Conservation (phyloP, 306 rosid species). For the Dalbergia cochinchinensis region DNA sequence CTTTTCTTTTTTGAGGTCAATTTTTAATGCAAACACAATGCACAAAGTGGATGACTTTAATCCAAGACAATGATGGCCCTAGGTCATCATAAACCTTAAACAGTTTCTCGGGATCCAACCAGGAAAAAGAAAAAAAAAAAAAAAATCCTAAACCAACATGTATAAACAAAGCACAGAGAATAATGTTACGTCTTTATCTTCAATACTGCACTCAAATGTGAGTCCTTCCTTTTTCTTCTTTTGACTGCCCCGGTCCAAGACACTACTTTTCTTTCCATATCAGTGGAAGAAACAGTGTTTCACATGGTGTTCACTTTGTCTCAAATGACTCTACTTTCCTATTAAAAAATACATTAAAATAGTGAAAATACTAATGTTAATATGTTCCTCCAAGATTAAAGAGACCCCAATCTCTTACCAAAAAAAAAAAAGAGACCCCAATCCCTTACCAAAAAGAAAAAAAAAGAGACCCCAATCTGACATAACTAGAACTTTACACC, state of each 20-base stretch:
- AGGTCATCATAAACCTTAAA: constrained; percentile 37
- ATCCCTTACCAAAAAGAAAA: too few relatives aligned
- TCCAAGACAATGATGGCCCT: constrained; percentile 58
- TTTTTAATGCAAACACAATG: constrained; percentile 30
- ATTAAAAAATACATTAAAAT: constrained; percentile 51
- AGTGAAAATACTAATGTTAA: constrained; percentile 43
- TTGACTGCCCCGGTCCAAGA: constrained; percentile 83
- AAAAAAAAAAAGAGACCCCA: too few relatives aligned
- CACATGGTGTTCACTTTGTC: constrained; percentile 64
- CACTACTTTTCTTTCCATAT: constrained; percentile 61
- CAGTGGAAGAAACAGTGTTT: constrained; percentile 45
- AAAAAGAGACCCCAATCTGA: constrained; percentile 48
- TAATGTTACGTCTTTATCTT: constrained; percentile 50
- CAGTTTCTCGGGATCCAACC: constrained; percentile 50
- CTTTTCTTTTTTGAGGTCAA: not conserved
- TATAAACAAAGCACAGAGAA: constrained; percentile 50
- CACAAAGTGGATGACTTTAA: constrained; percentile 40
- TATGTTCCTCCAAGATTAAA: constrained; percentile 52
- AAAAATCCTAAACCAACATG: constrained; percentile 49
- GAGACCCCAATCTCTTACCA: constrained; percentile 45
- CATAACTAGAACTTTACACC: constrained; percentile 58
- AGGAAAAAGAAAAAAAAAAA: too few relatives aligned
- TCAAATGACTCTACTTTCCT: constrained; percentile 58
- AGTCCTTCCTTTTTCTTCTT: constrained; percentile 47
- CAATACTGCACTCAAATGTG: constrained; percentile 48